Evolutionary conservation across 768 basidiomycete genomes (phyloP), one percentile per base, ranked within the genome.

Genomic region (Amanita brunnescens): DNA sequence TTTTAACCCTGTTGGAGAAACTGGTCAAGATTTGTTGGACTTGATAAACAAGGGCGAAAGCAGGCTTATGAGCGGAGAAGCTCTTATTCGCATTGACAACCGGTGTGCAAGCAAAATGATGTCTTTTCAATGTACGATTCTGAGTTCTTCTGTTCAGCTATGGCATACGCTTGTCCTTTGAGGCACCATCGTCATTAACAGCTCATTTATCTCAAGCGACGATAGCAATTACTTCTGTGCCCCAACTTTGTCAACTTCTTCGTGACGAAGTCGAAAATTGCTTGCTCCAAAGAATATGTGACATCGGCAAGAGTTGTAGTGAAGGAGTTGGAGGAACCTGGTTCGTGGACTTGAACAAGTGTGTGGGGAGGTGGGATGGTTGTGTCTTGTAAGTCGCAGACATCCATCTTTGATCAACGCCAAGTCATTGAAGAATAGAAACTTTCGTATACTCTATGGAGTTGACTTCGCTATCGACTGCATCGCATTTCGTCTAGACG

Each of bases 171-270:
- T 77, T 92, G 58, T 88, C 86, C 2, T 83, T 89, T 61, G 59
- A 73, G 16, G 83, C 90, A 0, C 90, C 90, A 13, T 89, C 87
- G 9, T 76, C 78, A 8, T 65, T 92, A 23, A 80, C 76, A n/a
- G 88, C 83, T 0, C 86, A 90, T 61, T 75, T 91, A 18, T 76
- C 87, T 5, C 88, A 89, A 66, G 87, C 88, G 12, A 91, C 85
- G 1, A 65, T 91, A 14, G 61, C 75, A 1, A 79, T 91, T 12
- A 78, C 83, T 3, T 87, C 88, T 2, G 77, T 92, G 20, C 80
- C 86, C 5, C 87, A 91, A 60, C 71, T 94, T 32, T 71, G 73
- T 21, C 83, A 90, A 53, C 69, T 94, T 21, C 73, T 94, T 9
- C 72, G 74, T 20, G 85, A 91, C 56, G 92, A 94, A 63, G 78